These are phyloP conservation scores for Aechmea fasciata DNA, from an alignment of 176 grass and related monocot species.

Conservation along the genomic window DNA sequence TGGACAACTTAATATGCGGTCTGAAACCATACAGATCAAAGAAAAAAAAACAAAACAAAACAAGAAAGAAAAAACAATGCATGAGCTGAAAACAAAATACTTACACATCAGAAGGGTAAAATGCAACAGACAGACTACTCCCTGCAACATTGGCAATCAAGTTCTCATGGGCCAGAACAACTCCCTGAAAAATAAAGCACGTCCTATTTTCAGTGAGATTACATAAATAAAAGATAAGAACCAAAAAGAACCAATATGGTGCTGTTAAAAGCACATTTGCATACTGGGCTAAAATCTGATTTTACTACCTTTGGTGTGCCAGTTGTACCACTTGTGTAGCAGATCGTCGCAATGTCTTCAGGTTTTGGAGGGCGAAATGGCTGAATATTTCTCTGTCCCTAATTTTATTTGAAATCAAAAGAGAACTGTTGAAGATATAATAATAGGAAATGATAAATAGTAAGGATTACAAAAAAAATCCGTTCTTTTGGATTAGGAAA, in stretches of 20 bases:
- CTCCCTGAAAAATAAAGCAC: conserved; percentile 57
- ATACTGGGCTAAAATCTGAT: conserved; percentile 1
- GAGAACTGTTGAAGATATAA: conserved; percentile 1
- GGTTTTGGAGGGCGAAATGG: conserved; percentile 73
- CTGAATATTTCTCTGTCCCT: conserved; percentile 58
- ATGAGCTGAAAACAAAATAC: conserved; percentile 6
- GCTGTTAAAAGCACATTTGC: background rate
- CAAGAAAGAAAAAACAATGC: background rate
- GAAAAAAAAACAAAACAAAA: conserved; percentile 3
- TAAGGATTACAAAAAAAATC: conserved; percentile 9
- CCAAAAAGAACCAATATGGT: conserved; percentile 6
- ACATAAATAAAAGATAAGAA: conserved; percentile 16
- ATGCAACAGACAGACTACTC: conserved; percentile 35
- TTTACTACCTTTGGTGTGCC: conserved; percentile 73
- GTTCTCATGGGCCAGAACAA: conserved; percentile 71
- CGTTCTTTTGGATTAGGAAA: no score
- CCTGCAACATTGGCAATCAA: conserved; percentile 90
- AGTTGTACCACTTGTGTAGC: conserved; percentile 96
- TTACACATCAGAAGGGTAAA: conserved; percentile 83
- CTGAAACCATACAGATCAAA: background rate
- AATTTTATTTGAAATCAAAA: conserved; percentile 18
- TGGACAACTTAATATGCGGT: conserved; percentile 4
- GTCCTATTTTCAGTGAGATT: conserved; percentile 5
- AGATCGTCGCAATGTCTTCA: conserved; percentile 84
- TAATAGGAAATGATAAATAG: background rate